A percentile compares a stretch with the other conserved stretches of the same genome.
phyloP scores from a whole-genome alignment of 768 basidiomycete genomes.

The Gautieria morchelliformis region DNA sequence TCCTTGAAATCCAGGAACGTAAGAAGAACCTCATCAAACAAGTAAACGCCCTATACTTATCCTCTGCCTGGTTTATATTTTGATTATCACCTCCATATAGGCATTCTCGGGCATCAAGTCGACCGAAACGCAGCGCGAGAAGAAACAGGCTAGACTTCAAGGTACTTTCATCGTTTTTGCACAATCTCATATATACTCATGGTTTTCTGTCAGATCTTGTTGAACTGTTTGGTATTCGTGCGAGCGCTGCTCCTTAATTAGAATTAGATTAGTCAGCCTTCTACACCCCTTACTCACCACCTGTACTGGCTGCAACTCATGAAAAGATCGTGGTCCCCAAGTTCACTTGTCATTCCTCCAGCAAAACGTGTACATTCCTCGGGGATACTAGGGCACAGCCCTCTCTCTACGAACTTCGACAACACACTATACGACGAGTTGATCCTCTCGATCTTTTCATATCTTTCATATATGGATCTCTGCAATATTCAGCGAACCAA shows the following conservation, averaged over 20 bases:
- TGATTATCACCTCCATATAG: slow-evolving; percentile 26
- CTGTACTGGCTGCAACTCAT: background rate
- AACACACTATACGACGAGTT: slow-evolving; percentile 66
- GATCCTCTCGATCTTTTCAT: slow-evolving; percentile 62
- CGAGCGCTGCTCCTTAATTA: background rate
- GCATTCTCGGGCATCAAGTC: slow-evolving; percentile 79
- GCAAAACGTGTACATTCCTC: background rate
- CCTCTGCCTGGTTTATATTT: background rate
- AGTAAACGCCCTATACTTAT: slow-evolving; percentile 26
- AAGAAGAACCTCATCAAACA: slow-evolving; percentile 75
- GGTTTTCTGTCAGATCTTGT: slow-evolving; percentile 39
- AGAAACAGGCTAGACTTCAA: slow-evolving; percentile 73
- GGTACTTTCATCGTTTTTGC: slow-evolving; percentile 31
- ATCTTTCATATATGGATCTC: slow-evolving; percentile 57
- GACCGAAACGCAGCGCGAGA: slow-evolving; percentile 65
- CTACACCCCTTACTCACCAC: background rate
- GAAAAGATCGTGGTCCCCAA: background rate
- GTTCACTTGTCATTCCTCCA: background rate
- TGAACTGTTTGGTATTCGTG: slow-evolving; percentile 41
- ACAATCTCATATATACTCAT: background rate
- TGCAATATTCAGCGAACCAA: slow-evolving; percentile 54
- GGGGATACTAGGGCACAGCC: slow-evolving; percentile 9
- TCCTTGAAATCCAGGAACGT: slow-evolving; percentile 77
- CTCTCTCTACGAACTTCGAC: slow-evolving; percentile 30
- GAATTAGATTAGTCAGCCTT: background rate